Evolutionary conservation across 805 yeast species (phyloP).

Genomic region (Myxozyma geophila): DNA sequence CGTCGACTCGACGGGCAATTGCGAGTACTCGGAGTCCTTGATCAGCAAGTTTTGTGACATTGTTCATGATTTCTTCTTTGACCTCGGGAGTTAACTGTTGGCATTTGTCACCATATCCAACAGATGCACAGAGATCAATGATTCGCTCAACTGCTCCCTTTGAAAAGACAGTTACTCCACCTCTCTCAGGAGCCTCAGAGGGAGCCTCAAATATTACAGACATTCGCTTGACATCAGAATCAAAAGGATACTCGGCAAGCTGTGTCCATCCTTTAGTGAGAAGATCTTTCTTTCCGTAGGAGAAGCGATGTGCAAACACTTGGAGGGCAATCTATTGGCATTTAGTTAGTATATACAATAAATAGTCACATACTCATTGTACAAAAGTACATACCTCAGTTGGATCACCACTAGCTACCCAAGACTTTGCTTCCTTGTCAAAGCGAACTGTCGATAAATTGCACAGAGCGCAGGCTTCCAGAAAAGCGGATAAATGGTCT

Average conservation of each 20-base stretch:
- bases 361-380: too few species aligned
- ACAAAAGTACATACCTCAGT: slow-evolving; percentile 54
- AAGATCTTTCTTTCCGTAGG: slow-evolving; percentile 49
- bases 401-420: slow-evolving; percentile 89
- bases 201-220: slow-evolving; percentile 57
- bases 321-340: slow-evolving; percentile 66
- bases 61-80: slow-evolving; percentile 52
- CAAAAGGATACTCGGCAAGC: slow-evolving; percentile 72
- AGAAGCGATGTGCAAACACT: slow-evolving; percentile 68
- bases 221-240: slow-evolving; percentile 75
- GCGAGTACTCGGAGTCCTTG: slow-evolving; percentile 77
- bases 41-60: slow-evolving; percentile 62
- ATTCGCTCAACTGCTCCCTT: slow-evolving; percentile 82
- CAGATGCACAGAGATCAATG: slow-evolving; percentile 54
- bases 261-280: slow-evolving; percentile 53
- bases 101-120: slow-evolving; percentile 39
- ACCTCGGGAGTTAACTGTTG: slow-evolving; percentile 47
- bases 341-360: background rate
- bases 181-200: slow-evolving; percentile 10
- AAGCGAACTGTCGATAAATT: slow-evolving; percentile 72
- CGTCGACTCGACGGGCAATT: slow-evolving; percentile 55
- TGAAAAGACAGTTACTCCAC: slow-evolving; percentile 49
- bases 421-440: slow-evolving; percentile 53
- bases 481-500: slow-evolving; percentile 50
- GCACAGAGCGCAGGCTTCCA: slow-evolving; percentile 60